Evolutionary conservation across 495 filamentous ascomycete genomes (phyloP), one percentile per base, ranked within the genome.

Genomic region (Annulohypoxylon bovei): DNA sequence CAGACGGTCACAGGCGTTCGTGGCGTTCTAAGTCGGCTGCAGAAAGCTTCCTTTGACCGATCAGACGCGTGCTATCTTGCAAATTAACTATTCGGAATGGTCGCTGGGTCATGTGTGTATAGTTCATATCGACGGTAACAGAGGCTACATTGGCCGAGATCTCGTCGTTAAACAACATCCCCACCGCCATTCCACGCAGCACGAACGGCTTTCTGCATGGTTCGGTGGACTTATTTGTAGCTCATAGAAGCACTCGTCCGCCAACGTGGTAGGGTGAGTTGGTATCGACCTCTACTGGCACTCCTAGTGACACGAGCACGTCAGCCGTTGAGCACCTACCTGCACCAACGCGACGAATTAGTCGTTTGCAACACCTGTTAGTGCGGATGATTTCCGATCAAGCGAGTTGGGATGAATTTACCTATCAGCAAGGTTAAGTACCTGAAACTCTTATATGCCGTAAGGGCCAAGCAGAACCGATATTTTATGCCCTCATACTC

Each of bases 171-270:
- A 61, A 66, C 70, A 57, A 42, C 66, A 68, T 66, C 46, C 46
- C 70, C 70, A 73, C 70, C 66, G 70, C 70, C 42, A 69, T 62
- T 73, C 70, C 53, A 53, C 55, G 70, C 61, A 62, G 66, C 62
- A 73, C 70, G 49, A 73, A 46, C 70, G 70, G 70, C 70, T 73
- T 25, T 62, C 35, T 66, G 70, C 70, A 73, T 73, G 52, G 55
- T 58, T 62, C 53, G 54, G 70, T 44, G 62, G 70, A 40, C 61
- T 57, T 54, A 11, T 33, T 53, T 57, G 66, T 68, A 56, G 56
- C 27, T 37, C 62, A 60, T 28, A 22, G 35, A 68, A 64, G 61
- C 70, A 73, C 28, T 32, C 35, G 56, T 54, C 70, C 66, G 61
- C 50, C 52, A 63, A 58, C n/a, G 54, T 69, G 66, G 66, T 54